Conservation (phyloP, 73 alveolate genomes). For the Diophrys sp. region DNA sequence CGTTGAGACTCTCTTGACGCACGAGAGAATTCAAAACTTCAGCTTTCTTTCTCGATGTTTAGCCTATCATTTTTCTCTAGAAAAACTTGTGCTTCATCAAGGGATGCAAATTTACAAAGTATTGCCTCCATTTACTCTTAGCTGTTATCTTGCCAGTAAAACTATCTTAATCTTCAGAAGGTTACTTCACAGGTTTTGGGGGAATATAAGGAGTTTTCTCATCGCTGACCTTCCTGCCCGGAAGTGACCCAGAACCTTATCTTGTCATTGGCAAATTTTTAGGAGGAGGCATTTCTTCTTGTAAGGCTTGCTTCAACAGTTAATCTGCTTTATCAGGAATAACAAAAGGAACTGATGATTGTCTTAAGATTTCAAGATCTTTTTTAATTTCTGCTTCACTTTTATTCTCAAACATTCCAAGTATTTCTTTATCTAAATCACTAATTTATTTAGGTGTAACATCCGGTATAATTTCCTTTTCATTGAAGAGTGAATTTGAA, state of each 20-base stretch:
- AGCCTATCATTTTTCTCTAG: neutral
- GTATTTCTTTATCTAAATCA: neutral
- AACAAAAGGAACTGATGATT: neutral
- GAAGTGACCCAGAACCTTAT: too few species aligned
- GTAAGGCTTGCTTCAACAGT: neutral
- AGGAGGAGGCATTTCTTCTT: neutral
- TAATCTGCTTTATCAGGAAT: neutral
- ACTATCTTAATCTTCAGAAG: neutral
- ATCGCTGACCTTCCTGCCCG: too few species aligned
- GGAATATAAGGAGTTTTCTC: neutral
- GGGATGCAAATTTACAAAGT: neutral
- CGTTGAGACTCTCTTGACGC: too few species aligned
- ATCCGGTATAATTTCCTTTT: neutral
- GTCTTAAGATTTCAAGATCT: neutral
- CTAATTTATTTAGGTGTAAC: neutral
- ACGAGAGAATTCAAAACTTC: too few species aligned
- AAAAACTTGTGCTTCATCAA: neutral
- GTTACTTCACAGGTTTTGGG: neutral
- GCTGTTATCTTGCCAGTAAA: neutral
- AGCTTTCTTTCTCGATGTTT: too few species aligned
- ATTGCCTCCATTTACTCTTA: neutral
- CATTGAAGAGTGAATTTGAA: too few species aligned
- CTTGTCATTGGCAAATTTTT: too few species aligned
- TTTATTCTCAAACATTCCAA: neutral
- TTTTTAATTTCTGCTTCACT: neutral